Conservation (phyloP, 192 early-diverging fungal genomes). For the Helicostylum pulchrum region DNA sequence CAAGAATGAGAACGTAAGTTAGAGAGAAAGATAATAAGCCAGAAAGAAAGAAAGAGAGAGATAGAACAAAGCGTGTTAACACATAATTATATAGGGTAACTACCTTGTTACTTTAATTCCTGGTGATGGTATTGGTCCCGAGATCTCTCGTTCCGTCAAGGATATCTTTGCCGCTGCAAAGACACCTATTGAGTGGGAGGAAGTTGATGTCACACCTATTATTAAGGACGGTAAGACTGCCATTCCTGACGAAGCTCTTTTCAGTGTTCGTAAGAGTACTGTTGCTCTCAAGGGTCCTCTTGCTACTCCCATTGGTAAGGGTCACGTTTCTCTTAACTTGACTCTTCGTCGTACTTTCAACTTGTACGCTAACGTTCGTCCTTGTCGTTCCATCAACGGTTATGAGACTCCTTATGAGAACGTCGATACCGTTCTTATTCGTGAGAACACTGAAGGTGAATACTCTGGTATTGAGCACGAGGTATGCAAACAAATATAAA, state of each 20-base stretch:
- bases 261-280: slow-evolving; percentile 91
- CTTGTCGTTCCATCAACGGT: slow-evolving; percentile 92
- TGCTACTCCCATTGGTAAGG: slow-evolving; percentile 97
- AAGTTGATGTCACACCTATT: slow-evolving; percentile 88
- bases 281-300: slow-evolving; percentile 96
- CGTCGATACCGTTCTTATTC: slow-evolving; percentile 95
- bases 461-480: slow-evolving; percentile 98
- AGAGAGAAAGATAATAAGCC: background rate
- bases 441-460: slow-evolving; percentile 99
- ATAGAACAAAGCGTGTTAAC: background rate
- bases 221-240: slow-evolving; percentile 87
- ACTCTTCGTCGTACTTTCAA: slow-evolving; percentile 90
- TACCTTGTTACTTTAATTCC: slow-evolving; percentile 92
- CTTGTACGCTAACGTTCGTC: slow-evolving; percentile 96
- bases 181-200: slow-evolving; percentile 95
- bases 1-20: slow-evolving; percentile 52
- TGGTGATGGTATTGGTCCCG: slow-evolving; percentile 97
- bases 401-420: slow-evolving; percentile 94
- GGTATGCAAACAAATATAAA: slow-evolving; percentile 6
- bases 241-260: slow-evolving; percentile 86
- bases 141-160: slow-evolving; percentile 91
- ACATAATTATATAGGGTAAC: slow-evolving; percentile 55
- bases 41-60: too few relatives aligned
- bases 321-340: slow-evolving; percentile 93
- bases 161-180: slow-evolving; percentile 86